These are phyloP conservation scores for Lactarius hatsudake DNA, from an alignment of 768 basidiomycete species.

Conservation along the genomic window DNA sequence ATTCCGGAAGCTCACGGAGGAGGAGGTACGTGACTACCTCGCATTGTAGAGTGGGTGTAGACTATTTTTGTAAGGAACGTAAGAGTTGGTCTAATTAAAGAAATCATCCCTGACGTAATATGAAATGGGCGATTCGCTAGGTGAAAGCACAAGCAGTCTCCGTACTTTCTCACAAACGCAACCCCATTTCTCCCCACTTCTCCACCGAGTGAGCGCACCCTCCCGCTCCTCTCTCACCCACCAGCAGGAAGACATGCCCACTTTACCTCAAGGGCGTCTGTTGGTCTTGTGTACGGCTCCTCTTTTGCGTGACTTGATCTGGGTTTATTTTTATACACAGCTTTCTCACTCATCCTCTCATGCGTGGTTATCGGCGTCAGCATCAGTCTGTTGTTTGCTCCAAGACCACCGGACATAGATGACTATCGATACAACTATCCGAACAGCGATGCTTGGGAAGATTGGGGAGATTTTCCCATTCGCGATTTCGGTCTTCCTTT, in stretches of 20 bases:
- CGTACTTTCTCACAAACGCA: not conserved
- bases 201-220: not conserved
- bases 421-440: too few species aligned
- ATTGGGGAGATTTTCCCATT: too few species aligned
- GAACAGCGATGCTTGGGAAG: fast-evolving
- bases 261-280: slow-evolving; percentile 14
- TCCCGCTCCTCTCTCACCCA: not conserved
- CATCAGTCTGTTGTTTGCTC: not conserved
- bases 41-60: slow-evolving; percentile 66
- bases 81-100: not conserved
- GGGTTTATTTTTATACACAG: slow-evolving; percentile 3
- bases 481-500: too few species aligned
- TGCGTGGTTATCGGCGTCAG: slow-evolving; percentile 16
- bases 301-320: not conserved
- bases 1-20: slow-evolving; percentile 93
- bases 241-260: slow-evolving; percentile 11
- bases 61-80: not conserved
- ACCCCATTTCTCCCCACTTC: not conserved
- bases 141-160: not conserved
- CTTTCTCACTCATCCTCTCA: slow-evolving; percentile 12
- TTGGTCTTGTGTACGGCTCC: slow-evolving; percentile 14
- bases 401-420: not conserved
- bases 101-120: not conserved
- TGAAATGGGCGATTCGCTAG: not conserved
- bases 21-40: slow-evolving; percentile 96